Conservation (phyloP, 345 rosid species). For the Turnera subulata region DNA sequence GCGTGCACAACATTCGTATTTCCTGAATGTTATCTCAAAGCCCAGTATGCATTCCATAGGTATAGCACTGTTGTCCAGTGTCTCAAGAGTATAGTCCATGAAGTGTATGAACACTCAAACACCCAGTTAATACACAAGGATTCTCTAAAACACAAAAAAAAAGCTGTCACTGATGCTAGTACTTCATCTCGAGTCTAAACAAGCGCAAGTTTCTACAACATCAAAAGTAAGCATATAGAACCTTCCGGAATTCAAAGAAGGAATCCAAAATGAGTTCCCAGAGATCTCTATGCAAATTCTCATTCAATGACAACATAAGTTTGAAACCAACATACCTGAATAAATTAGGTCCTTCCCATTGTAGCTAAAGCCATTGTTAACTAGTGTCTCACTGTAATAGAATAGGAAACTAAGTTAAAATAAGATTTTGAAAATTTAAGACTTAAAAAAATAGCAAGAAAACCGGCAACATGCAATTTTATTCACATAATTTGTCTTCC, state of each 20-base stretch:
- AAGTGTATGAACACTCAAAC: too few relatives aligned
- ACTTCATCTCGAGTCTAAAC: background rate
- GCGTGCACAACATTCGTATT: too few relatives aligned
- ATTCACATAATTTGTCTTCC: background rate
- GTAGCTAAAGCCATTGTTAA: constrained; percentile 76
- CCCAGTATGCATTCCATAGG: too few relatives aligned
- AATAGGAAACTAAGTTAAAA: constrained; percentile 8
- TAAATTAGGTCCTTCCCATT: constrained; percentile 86
- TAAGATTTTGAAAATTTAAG: constrained; percentile 12
- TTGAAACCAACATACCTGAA: constrained; percentile 53
- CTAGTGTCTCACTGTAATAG: constrained; percentile 65
- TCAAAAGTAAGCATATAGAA: background rate
- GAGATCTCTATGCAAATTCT: background rate
- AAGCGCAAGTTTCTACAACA: background rate
- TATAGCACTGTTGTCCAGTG: too few relatives aligned
- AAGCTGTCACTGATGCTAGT: background rate
- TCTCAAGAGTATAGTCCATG: too few relatives aligned
- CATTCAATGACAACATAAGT: background rate
- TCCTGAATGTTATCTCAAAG: too few relatives aligned
- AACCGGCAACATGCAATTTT: constrained; percentile 8
- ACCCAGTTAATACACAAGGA: too few relatives aligned
- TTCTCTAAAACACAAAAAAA: too few relatives aligned
- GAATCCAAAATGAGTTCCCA: background rate
- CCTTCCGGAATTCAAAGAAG: background rate
- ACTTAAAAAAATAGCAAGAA: background rate